phyloP scores from a whole-genome alignment of 805 yeast species.

The Metschnikowia dekortorum region DNA sequence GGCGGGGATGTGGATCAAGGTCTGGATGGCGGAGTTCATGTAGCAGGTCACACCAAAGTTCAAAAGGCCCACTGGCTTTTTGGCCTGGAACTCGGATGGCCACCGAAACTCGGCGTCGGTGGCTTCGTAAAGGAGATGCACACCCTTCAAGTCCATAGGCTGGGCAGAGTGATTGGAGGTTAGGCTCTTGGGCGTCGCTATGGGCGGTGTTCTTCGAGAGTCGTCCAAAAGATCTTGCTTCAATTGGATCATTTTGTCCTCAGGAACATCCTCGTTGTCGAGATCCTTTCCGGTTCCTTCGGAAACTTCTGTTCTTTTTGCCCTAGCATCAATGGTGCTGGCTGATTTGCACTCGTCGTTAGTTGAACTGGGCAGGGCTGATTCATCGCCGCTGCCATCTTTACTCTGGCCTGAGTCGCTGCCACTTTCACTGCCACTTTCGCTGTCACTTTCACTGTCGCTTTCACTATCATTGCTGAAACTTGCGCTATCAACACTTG shows the following conservation, averaged over 20 bases:
- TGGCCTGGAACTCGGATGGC: constrained; percentile 46
- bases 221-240: constrained; percentile 15
- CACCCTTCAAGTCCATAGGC: constrained; percentile 21
- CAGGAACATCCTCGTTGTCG: too few species aligned
- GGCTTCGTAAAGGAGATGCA: background rate
- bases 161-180: constrained; percentile 22
- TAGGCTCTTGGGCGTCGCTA: background rate
- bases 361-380: too few species aligned
- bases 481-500: constrained; percentile 7
- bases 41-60: constrained; percentile 97
- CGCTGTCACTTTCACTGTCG: constrained; percentile 26
- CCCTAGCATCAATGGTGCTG: too few species aligned
- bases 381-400: background rate
- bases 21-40: constrained; percentile 92
- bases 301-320: background rate
- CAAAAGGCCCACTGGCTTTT: constrained; percentile 68
- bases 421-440: constrained; percentile 14
- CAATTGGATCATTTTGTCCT: constrained; percentile 8
- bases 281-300: constrained; percentile 13
- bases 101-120: constrained; percentile 32
- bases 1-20: constrained; percentile 87
- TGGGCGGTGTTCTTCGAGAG: constrained; percentile 13
- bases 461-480: constrained; percentile 13
- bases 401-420: constrained; percentile 9
- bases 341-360: too few species aligned